Evolutionary conservation across 768 basidiomycete species (phyloP).

Genomic region (Tylopilus intermedius): DNA sequence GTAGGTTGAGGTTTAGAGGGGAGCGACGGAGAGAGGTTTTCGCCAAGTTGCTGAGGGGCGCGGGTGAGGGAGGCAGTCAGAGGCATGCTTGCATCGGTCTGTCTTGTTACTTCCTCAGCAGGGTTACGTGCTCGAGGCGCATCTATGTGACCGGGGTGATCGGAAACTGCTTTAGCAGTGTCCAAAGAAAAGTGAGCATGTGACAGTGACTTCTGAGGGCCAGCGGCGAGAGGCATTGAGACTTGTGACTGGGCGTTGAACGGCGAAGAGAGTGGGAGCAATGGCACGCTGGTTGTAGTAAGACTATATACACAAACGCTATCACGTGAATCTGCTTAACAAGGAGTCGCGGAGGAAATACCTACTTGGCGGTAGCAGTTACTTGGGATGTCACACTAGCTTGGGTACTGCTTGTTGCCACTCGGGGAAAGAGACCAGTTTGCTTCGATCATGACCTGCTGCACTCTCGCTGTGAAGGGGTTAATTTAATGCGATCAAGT

Average conservation of each 20-base stretch:
- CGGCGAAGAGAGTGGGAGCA: neutral
- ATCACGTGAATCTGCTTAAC: constrained; percentile 3
- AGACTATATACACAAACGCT: neutral
- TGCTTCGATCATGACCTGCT: constrained; percentile 13
- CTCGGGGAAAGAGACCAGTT: neutral
- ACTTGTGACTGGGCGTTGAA: neutral
- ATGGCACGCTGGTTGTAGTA: neutral
- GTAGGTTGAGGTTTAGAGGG: constrained; percentile 25
- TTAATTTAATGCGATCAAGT: neutral
- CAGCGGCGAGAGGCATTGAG: neutral
- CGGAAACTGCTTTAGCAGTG: neutral
- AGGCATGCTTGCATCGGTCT: neutral
- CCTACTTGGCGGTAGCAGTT: constrained; percentile 9
- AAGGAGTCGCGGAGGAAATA: constrained; percentile 1
- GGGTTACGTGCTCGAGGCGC: neutral
- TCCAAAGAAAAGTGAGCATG: neutral
- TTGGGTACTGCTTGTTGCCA: neutral
- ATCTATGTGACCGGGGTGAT: neutral
- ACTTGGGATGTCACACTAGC: neutral
- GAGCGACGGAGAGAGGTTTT: neutral
- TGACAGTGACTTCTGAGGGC: neutral
- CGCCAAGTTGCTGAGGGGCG: neutral
- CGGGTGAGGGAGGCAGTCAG: neutral
- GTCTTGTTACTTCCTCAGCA: neutral
- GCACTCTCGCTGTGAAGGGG: constrained; percentile 16